A percentile compares a stretch with the other conserved stretches of the same genome.
These are phyloP conservation scores for Umbilicus rupestris DNA, from an alignment of 164 flowering plant species.

Conservation along the genomic window DNA sequence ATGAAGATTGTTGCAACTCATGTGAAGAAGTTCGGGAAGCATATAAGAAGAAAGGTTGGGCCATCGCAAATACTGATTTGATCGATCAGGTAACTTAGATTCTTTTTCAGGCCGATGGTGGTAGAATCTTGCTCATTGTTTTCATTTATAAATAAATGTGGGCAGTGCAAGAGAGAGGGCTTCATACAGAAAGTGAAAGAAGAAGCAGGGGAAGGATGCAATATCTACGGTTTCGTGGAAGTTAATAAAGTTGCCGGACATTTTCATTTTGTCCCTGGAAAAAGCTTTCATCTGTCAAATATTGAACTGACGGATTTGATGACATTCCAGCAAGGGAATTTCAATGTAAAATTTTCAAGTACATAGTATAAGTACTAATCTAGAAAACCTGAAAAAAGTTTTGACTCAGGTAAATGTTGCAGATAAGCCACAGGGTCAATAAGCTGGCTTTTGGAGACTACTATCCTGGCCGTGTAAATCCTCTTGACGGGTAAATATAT, in stretches of 20 bases:
- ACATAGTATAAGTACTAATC: neutral
- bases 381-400: neutral
- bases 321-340: constrained; percentile 30
- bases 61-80: constrained; percentile 49
- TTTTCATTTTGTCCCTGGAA: constrained; percentile 66
- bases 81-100: constrained; percentile 53
- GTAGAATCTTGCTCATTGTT: neutral
- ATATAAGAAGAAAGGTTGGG: constrained; percentile 71
- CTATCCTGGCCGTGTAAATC: constrained; percentile 61
- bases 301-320: constrained; percentile 39
- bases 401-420: constrained; percentile 7
- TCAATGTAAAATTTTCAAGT: constrained; percentile 33
- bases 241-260: constrained; percentile 75
- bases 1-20: constrained; percentile 68
- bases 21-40: constrained; percentile 83
- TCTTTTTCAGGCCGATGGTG: neutral
- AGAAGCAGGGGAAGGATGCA: constrained; percentile 83
- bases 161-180: constrained; percentile 72
- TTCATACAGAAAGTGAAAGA: constrained; percentile 53
- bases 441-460: constrained; percentile 51
- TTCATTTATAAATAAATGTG: neutral
- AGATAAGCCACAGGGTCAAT: constrained; percentile 71
- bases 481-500: constrained; percentile 52
- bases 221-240: constrained; percentile 56
- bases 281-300: constrained; percentile 51